Conservation (phyloP, 2,329 filamentous ascomycete species). For the Mycogone perniciosa region DNA sequence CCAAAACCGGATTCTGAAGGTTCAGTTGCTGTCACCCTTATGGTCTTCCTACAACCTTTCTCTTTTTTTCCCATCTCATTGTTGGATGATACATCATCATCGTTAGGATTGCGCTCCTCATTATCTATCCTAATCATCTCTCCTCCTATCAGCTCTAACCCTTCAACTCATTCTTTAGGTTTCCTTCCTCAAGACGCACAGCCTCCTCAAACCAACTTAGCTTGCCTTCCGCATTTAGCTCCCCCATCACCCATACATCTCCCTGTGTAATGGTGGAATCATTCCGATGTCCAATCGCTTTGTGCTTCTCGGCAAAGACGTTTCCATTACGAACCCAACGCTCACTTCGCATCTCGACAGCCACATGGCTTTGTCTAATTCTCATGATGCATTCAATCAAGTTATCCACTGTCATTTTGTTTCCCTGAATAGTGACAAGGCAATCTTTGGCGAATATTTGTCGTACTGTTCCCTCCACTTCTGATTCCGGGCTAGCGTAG, state of each 20-base stretch:
- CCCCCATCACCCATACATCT: background rate
- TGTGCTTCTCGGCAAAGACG: slow-evolving; percentile 6
- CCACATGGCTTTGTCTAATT: background rate
- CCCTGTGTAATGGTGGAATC: background rate
- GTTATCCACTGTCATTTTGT: background rate
- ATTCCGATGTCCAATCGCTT: background rate
- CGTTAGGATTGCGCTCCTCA: too few species aligned
- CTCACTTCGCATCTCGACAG: background rate
- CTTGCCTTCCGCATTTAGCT: slow-evolving; percentile 1
- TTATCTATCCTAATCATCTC: too few species aligned
- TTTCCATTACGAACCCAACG: slow-evolving; percentile 2
- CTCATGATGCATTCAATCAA: background rate
- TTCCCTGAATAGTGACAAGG: background rate
- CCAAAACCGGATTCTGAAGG: too few species aligned
- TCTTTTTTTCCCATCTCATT: too few species aligned
- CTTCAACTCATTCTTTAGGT: too few species aligned
- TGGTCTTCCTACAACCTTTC: too few species aligned
- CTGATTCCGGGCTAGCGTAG: background rate
- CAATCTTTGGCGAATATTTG: background rate
- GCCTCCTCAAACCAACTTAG: slow-evolving; percentile 4
- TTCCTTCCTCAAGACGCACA: too few species aligned
- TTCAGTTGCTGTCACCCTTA: too few species aligned
- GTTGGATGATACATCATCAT: too few species aligned
- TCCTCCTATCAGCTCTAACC: too few species aligned
- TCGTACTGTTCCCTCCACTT: background rate